Percentiles rank a stretch among this genome's conserved stretches.
Evolutionary conservation across 2,329 filamentous ascomycete species (phyloP).

Genomic region (Rutstroemia sydowiana): DNA sequence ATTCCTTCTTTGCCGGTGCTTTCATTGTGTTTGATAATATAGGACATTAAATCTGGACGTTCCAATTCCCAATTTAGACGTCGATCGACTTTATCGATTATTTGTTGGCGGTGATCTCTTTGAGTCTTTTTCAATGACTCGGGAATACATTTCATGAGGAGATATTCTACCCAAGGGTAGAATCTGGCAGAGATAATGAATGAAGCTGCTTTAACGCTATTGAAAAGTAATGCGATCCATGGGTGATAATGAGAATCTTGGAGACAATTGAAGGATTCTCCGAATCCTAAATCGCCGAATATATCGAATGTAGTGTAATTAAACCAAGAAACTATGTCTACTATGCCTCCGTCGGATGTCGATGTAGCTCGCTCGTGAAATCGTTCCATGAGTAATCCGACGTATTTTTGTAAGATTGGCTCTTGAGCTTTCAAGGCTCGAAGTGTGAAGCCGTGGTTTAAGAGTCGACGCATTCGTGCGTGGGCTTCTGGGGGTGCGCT

Average conservation of each 20-base stretch:
- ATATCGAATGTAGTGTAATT: constrained; percentile 33
- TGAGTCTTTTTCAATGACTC: background rate
- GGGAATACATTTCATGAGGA: background rate
- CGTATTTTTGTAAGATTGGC: constrained; percentile 16
- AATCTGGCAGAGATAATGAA: background rate
- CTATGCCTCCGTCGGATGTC: background rate
- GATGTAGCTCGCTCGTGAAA: background rate
- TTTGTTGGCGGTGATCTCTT: background rate
- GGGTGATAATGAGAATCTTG: constrained; percentile 11
- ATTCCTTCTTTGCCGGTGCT: background rate
- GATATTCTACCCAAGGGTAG: background rate
- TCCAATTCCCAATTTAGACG: background rate
- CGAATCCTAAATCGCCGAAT: constrained; percentile 38
- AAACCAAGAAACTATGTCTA: constrained; percentile 30
- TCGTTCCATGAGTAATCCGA: constrained; percentile 3
- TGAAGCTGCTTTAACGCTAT: constrained; percentile 12
- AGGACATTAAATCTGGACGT: background rate
- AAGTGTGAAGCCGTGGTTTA: constrained; percentile 27
- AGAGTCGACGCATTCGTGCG: constrained; percentile 20
- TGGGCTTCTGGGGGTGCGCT: constrained; percentile 13
- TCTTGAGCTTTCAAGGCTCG: constrained; percentile 26
- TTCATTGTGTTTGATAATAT: background rate
- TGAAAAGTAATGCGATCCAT: constrained; percentile 2
- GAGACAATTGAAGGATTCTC: constrained; percentile 33
- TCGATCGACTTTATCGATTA: background rate